A percentile compares a stretch with the other conserved stretches of the same genome.
These are phyloP conservation scores for Fusarium sp. DNA, from an alignment of 2,329 filamentous ascomycete species.

Conservation along the genomic window DNA sequence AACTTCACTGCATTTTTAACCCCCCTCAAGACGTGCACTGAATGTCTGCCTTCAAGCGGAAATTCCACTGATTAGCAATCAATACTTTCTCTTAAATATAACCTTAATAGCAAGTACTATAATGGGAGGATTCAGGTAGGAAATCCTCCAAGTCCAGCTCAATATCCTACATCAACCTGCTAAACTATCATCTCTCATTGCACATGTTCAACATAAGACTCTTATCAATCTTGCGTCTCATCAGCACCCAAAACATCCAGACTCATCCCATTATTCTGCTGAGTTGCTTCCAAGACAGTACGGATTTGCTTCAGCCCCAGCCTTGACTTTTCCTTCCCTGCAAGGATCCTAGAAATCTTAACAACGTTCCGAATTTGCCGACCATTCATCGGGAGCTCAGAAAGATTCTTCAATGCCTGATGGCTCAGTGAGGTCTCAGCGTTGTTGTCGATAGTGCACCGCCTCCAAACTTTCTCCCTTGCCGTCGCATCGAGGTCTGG, in stretches of 20 bases:
- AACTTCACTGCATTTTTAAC: neutral
- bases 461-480: neutral
- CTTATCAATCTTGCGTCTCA: neutral
- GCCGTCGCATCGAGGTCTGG: neutral
- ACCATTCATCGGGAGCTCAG: neutral
- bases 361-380: neutral
- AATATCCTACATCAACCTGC: neutral
- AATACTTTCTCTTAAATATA: too few relatives aligned
- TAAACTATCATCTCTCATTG: neutral
- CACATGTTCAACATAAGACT: neutral
- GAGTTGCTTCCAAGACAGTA: neutral
- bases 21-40: rapidly evolving
- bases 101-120: too few relatives aligned
- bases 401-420: neutral
- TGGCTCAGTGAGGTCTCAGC: neutral
- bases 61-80: too few relatives aligned
- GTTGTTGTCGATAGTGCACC: neutral
- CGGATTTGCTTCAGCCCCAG: neutral
- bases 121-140: too few relatives aligned
- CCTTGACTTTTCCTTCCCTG: neutral
- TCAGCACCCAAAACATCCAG: neutral
- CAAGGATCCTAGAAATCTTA: rapidly evolving
- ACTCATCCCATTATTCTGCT: neutral
- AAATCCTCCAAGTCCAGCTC: rapidly evolving
- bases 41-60: neutral